Evolutionary conservation across 371 early-diverging fungal genomes (phyloP).

Genomic region (Apophysomyces ossiformis): DNA sequence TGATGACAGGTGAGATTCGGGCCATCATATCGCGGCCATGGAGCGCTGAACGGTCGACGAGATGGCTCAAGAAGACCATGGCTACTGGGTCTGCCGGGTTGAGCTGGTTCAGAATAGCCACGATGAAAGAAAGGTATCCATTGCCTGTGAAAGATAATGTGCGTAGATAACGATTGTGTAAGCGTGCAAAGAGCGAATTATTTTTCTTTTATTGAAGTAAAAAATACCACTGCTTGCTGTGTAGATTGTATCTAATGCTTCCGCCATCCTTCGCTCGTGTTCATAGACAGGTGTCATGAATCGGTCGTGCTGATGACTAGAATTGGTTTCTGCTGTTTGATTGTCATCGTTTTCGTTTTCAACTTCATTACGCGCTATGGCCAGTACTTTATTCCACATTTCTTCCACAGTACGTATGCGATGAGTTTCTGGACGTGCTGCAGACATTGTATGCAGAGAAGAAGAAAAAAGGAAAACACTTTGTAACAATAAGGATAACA

Average conservation of each 20-base stretch:
- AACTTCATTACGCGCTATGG: constrained; percentile 26
- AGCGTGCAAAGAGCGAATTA: not conserved
- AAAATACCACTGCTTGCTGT: constrained; percentile 37
- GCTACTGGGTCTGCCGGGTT: constrained; percentile 56
- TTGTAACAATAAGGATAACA: no score
- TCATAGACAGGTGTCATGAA: constrained; percentile 15
- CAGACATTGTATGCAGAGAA: not conserved
- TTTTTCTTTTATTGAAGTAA: constrained; percentile 26
- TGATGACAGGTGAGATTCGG: constrained; percentile 36
- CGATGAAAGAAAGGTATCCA: constrained; percentile 44
- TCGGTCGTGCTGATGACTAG: constrained; percentile 6
- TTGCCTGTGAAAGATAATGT: constrained; percentile 19
- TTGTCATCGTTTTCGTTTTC: constrained; percentile 11
- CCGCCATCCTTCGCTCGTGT: constrained; percentile 28
- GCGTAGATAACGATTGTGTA: not conserved
- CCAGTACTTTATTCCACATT: constrained; percentile 24
- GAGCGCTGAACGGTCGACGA: constrained; percentile 58
- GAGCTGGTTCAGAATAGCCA: constrained; percentile 30
- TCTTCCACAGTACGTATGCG: constrained; percentile 22
- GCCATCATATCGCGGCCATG: constrained; percentile 54
- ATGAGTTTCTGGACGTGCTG: not conserved
- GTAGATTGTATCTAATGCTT: constrained; percentile 30
- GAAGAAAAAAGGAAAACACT: not conserved
- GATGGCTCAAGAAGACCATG: constrained; percentile 60
- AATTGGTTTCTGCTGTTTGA: not conserved